These are phyloP conservation scores for Trametes maxima DNA, from an alignment of 768 basidiomycete genomes.

Conservation along the genomic window DNA sequence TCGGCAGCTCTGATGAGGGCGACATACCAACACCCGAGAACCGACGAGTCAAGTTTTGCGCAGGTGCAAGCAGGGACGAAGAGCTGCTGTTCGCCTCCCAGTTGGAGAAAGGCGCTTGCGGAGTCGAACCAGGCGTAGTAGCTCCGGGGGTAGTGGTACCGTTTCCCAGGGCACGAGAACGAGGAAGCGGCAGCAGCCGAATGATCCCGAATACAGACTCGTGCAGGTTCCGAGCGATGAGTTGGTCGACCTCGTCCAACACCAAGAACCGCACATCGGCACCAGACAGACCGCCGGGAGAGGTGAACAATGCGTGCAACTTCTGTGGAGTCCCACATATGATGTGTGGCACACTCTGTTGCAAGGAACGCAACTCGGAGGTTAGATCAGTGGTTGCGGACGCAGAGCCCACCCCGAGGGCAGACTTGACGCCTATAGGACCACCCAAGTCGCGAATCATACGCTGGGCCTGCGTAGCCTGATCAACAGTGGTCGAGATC, in stretches of 20 bases:
- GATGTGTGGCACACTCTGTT: slow-evolving; percentile 92
- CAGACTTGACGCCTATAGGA: slow-evolving; percentile 89
- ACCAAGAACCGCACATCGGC: slow-evolving; percentile 92
- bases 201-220: slow-evolving; percentile 95
- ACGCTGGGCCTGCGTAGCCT: slow-evolving; percentile 94
- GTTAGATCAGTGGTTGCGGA: slow-evolving; percentile 58
- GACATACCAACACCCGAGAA: slow-evolving; percentile 58
- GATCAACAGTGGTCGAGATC: slow-evolving; percentile 97
- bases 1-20: slow-evolving; percentile 39
- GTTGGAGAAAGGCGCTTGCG: slow-evolving; percentile 45
- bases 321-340: slow-evolving; percentile 98
- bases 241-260: slow-evolving; percentile 96
- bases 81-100: slow-evolving; percentile 30
- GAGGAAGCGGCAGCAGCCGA: slow-evolving; percentile 87
- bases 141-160: slow-evolving; percentile 41
- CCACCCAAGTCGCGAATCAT: slow-evolving; percentile 95
- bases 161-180: slow-evolving; percentile 57
- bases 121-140: slow-evolving; percentile 35
- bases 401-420: slow-evolving; percentile 82
- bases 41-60: slow-evolving; percentile 48
- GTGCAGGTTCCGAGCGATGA: slow-evolving; percentile 95
- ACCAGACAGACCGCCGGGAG: slow-evolving; percentile 74
- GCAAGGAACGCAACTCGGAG: slow-evolving; percentile 80
- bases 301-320: slow-evolving; percentile 87
- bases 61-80: slow-evolving; percentile 34